Evolutionary conservation across 2,329 filamentous ascomycete genomes (phyloP), one percentile per base, ranked within the genome.

Genomic region (Acrodontium crateriforme): DNA sequence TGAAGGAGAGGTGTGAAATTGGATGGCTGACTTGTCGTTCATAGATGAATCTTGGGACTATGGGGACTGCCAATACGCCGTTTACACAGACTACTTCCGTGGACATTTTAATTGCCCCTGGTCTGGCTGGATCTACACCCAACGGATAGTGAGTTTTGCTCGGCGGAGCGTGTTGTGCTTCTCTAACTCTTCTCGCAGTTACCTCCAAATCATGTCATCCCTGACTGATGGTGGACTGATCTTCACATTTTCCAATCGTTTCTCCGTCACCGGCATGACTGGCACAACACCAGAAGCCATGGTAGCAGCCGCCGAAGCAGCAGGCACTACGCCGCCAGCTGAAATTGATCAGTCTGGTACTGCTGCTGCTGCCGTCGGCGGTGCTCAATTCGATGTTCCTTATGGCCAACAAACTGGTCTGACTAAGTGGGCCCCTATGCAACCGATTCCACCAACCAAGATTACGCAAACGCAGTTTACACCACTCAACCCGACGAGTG

Each of bases 231-330:
- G 69, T 19, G 65, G 65, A 17, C 64, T 61, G 3, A 56, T 72
- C 12, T 66, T 62, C 31, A 71, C 68, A 42, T 78, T 64, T 47
- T 77, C 73, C 8, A 42, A 57, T 27, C 71, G 74, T 36, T 81
- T 81, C 53, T 64, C 67, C n/a, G 55, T 78, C 28, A 59, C 59
- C 8, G 65, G 63, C 40, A 78, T 79, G 74, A 73, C 65, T 2
- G 74, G 74, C 19, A 54, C 54, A 4, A 75, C 75, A 42, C 53
- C 62, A 2, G 34, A 58, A 2, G 45, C 43, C 19, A 51, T 67
- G 25, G 40, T 44, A 14, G 33, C 42, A 12, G 56, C 49, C 10
- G 45, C 55, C 15, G 41, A 43, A 18, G 47, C 47, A 6, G 47
- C 49, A 3, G 54, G 54, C 6, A 56, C 44, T 28, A 60, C 47